phyloP scores from a whole-genome alignment of 371 early-diverging fungal genomes.

The Syncephalastrum contaminatum region DNA sequence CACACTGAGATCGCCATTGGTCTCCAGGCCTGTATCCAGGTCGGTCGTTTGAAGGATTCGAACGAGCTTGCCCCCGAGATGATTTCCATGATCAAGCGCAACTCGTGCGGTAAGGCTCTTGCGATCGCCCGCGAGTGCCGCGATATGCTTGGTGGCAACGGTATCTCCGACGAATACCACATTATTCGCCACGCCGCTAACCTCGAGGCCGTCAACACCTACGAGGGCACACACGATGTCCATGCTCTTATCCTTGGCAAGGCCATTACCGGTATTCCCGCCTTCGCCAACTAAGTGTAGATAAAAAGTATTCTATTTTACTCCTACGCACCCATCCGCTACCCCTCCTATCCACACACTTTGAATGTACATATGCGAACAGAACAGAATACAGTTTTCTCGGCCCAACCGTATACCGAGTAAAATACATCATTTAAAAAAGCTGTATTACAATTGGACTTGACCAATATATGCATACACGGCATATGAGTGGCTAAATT shows the following conservation, averaged over 20 bases:
- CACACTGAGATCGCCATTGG: constrained; percentile 93
- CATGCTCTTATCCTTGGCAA: constrained; percentile 95
- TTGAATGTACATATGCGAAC: too few species aligned
- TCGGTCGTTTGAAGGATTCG: constrained; percentile 92
- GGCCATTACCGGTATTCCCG: constrained; percentile 92
- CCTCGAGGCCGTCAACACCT: constrained; percentile 96
- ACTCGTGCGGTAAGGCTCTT: constrained; percentile 94
- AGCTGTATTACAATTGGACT: too few species aligned
- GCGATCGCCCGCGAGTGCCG: constrained; percentile 90
- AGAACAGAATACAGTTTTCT: too few species aligned
- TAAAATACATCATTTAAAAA: too few species aligned
- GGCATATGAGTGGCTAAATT: too few species aligned
- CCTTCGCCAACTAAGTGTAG: constrained; percentile 47
- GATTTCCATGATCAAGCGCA: constrained; percentile 96
- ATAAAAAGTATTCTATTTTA: too few species aligned
- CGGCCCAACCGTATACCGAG: too few species aligned
- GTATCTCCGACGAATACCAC: constrained; percentile 96
- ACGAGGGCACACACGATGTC: constrained; percentile 96
- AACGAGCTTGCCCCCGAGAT: constrained; percentile 90
- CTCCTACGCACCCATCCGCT: too few species aligned
- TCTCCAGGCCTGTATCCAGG: constrained; percentile 88
- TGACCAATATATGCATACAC: too few species aligned
- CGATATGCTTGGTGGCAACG: constrained; percentile 92
- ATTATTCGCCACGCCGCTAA: constrained; percentile 96
- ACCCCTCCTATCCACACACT: too few species aligned